Evolutionary conservation across 495 filamentous ascomycete genomes (phyloP).

Genomic region (Tuber calosporum): DNA sequence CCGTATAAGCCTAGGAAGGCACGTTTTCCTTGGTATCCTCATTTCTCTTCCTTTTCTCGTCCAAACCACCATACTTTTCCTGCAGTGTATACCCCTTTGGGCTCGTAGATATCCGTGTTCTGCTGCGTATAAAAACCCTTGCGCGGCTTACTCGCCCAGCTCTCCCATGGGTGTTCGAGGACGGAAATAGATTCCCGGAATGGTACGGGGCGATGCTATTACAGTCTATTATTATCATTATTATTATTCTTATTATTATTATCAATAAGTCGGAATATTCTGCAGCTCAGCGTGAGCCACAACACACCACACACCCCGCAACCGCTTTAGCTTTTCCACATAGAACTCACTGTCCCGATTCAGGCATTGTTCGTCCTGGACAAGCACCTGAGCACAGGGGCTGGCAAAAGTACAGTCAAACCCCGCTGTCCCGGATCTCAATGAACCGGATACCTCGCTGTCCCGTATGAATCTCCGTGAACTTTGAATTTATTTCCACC

Average conservation of each 20-base stretch:
- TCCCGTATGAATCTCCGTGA: too few species aligned
- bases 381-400: too few species aligned
- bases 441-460: too few species aligned
- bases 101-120: not conserved
- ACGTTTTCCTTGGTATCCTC: not conserved
- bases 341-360: not conserved
- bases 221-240: not conserved
- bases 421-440: too few species aligned
- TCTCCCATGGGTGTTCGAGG: not conserved
- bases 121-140: not conserved
- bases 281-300: not conserved
- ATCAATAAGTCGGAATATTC: slow-evolving; percentile 1
- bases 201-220: not conserved
- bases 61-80: not conserved
- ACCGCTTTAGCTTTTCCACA: not conserved
- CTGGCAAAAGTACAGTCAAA: too few species aligned
- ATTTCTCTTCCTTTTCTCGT: not conserved
- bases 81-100: not conserved
- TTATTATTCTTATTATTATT: too few species aligned
- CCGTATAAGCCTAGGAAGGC: not conserved
- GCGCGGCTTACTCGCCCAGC: not conserved
- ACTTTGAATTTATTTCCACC: too few species aligned
- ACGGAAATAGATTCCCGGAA: not conserved
- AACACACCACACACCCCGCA: not conserved
- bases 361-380: too few species aligned